These are phyloP conservation scores for Xylaria grammica DNA, from an alignment of 495 filamentous ascomycete genomes.

Conservation along the genomic window DNA sequence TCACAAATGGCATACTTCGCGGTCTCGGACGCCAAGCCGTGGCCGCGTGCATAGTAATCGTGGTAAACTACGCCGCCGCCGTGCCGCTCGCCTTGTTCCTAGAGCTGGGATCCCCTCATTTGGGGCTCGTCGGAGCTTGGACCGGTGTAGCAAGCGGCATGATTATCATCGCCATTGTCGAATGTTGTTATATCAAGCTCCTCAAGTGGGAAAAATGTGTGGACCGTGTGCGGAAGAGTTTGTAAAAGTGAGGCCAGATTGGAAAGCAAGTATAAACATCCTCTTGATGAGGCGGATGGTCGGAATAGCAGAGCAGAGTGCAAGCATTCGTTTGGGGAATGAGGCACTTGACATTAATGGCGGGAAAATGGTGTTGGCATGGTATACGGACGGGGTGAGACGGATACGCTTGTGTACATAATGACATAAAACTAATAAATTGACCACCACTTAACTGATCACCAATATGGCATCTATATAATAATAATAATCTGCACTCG, in stretches of 20 bases:
- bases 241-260: neutral
- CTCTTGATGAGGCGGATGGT: neutral
- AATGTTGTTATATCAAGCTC: slow-evolving; percentile 35
- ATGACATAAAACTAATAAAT: no score
- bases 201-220: slow-evolving; percentile 37
- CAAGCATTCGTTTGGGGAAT: neutral
- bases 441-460: no score
- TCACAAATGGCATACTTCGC: slow-evolving; percentile 72
- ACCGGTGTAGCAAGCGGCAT: slow-evolving; percentile 65
- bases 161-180: slow-evolving; percentile 40
- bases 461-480: no score
- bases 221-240: slow-evolving; percentile 9
- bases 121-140: slow-evolving; percentile 71
- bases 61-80: slow-evolving; percentile 75
- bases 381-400: neutral
- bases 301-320: neutral
- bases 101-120: slow-evolving; percentile 60
- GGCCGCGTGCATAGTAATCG: slow-evolving; percentile 73
- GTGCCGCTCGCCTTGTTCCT: slow-evolving; percentile 73
- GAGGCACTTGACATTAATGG: neutral
- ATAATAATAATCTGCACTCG: no score
- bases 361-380: neutral
- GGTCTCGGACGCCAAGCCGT: slow-evolving; percentile 71
- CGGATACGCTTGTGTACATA: slow-evolving; percentile 3
- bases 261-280: neutral